phyloP scores from a whole-genome alignment of 1,284 basidiomycete genomes.

The Austroboletus niveus region DNA sequence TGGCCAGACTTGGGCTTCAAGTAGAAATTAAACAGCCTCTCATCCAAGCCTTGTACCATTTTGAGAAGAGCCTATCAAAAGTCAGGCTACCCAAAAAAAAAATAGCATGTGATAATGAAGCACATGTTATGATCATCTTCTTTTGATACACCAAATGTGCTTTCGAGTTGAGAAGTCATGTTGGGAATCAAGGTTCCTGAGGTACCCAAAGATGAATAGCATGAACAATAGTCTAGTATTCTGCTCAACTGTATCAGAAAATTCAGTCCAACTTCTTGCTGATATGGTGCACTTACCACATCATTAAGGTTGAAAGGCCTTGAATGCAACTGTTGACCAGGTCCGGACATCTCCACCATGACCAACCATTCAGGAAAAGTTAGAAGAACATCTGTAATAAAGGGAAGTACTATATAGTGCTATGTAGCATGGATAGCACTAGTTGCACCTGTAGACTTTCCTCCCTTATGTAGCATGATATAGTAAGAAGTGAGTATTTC shows the following conservation, averaged over 20 bases:
- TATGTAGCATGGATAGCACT: no score
- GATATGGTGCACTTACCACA: constrained; percentile 43
- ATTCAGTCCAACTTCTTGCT: constrained; percentile 1
- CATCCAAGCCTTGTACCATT: constrained; percentile 82
- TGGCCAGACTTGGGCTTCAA: constrained; percentile 72
- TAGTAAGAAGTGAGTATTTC: no score
- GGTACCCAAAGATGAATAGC: constrained; percentile 84
- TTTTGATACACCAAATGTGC: constrained; percentile 73
- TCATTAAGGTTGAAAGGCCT: constrained; percentile 50
- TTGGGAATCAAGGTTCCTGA: constrained; percentile 71
- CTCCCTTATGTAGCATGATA: no score
- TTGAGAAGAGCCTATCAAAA: constrained; percentile 64
- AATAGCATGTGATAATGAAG: not conserved
- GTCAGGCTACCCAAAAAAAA: constrained; percentile 3
- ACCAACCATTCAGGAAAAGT: constrained; percentile 74
- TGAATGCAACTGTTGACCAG: constrained; percentile 12
- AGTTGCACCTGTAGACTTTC: no score
- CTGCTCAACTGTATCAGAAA: constrained; percentile 39
- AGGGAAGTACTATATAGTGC: no score
- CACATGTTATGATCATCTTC: constrained; percentile 71
- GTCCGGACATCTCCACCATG: constrained; percentile 30
- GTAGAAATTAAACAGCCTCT: constrained; percentile 85
- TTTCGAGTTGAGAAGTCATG: constrained; percentile 81
- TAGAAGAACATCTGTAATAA: constrained; percentile 74
- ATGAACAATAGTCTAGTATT: constrained; percentile 90